Conservation (phyloP, 805 yeast genomes). For the Sungouiella blattae region DNA sequence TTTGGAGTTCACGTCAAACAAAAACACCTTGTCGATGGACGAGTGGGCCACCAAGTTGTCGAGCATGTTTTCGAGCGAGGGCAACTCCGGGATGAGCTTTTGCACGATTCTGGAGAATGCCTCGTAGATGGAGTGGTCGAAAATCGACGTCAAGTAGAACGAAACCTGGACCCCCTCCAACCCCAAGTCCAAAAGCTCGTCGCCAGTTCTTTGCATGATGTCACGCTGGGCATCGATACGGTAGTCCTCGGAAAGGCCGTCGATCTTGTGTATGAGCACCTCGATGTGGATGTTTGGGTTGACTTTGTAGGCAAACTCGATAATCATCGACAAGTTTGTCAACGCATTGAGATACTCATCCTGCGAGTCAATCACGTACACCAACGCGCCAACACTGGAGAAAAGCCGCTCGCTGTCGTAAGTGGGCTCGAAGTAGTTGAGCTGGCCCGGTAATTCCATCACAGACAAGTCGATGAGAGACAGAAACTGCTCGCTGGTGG, state of each 20-base stretch:
- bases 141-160: slow-evolving; percentile 88
- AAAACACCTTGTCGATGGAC: slow-evolving; percentile 86
- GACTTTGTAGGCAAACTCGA: slow-evolving; percentile 79
- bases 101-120: slow-evolving; percentile 93
- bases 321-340: slow-evolving; percentile 82
- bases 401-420: slow-evolving; percentile 77
- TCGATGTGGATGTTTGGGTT: slow-evolving; percentile 87
- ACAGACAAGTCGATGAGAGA: slow-evolving; percentile 84
- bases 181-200: slow-evolving; percentile 85
- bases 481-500: slow-evolving; percentile 78
- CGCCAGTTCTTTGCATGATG: slow-evolving; percentile 93
- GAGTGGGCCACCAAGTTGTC: slow-evolving; percentile 87
- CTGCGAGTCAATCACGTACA: slow-evolving; percentile 92
- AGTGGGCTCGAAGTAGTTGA: slow-evolving; percentile 82
- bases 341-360: slow-evolving; percentile 93
- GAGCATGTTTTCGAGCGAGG: slow-evolving; percentile 81
- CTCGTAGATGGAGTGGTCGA: slow-evolving; percentile 93
- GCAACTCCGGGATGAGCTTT: slow-evolving; percentile 83
- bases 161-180: slow-evolving; percentile 88
- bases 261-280: slow-evolving; percentile 92
- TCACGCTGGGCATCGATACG: slow-evolving; percentile 93
- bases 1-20: slow-evolving; percentile 89
- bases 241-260: slow-evolving; percentile 91
- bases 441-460: slow-evolving; percentile 93
- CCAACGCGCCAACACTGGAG: slow-evolving; percentile 80